Evolutionary conservation across 1,139 yeast genomes (phyloP).

Genomic region (Blastobotrys raffinosifermentans): DNA sequence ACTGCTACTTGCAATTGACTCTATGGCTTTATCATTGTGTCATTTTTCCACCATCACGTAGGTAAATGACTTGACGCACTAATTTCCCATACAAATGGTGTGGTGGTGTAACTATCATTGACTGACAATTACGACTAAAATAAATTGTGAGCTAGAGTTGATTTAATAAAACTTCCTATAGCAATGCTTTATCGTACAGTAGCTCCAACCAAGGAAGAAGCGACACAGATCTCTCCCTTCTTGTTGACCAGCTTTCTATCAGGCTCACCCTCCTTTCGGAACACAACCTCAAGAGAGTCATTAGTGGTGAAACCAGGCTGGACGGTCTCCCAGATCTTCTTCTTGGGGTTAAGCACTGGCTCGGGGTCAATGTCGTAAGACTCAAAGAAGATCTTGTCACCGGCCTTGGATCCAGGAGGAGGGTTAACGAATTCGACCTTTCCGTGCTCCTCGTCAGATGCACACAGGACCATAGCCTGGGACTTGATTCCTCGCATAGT

Average conservation of each 20-base stretch:
- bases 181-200: slow-evolving; percentile 52
- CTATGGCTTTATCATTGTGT: too few relatives aligned
- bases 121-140: too few relatives aligned
- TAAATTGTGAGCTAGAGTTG: too few relatives aligned
- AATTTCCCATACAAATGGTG: too few relatives aligned
- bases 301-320: slow-evolving; percentile 88
- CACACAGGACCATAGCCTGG: slow-evolving; percentile 95
- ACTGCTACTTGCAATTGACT: too few relatives aligned
- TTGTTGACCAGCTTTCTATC: slow-evolving; percentile 73
- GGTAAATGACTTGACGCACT: too few relatives aligned
- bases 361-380: slow-evolving; percentile 79
- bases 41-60: too few relatives aligned
- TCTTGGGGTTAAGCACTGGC: slow-evolving; percentile 92
- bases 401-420: slow-evolving; percentile 90
- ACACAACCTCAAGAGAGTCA: slow-evolving; percentile 69
- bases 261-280: slow-evolving; percentile 77
- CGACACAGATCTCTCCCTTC: slow-evolving; percentile 69
- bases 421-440: slow-evolving; percentile 91
- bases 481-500: slow-evolving; percentile 94
- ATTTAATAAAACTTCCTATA: too few relatives aligned
- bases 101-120: too few relatives aligned
- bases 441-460: slow-evolving; percentile 52
- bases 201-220: slow-evolving; percentile 61
- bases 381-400: slow-evolving; percentile 94
- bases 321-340: slow-evolving; percentile 93